A percentile compares a stretch with the other conserved stretches of the same genome.
These are phyloP conservation scores for Boletus sp. DNA, from an alignment of 1,284 basidiomycete species.

Conservation along the genomic window DNA sequence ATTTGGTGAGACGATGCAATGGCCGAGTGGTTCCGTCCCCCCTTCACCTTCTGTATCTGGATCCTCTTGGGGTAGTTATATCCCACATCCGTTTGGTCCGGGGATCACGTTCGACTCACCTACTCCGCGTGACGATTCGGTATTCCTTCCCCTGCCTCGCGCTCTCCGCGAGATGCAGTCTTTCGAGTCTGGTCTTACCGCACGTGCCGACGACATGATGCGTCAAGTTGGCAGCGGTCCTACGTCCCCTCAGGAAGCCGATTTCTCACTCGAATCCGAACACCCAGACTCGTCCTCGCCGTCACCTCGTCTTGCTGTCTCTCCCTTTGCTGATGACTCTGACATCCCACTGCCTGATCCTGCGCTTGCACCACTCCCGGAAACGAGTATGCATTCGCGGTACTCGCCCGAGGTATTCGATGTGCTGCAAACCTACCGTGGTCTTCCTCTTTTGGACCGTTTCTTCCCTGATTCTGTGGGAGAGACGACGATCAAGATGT, in stretches of 20 bases:
- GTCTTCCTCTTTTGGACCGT: constrained; percentile 64
- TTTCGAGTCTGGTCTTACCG: constrained; percentile 74
- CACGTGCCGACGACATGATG: constrained; percentile 43
- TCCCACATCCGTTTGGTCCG: constrained; percentile 58
- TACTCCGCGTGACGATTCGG: constrained; percentile 36
- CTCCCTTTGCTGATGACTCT: constrained; percentile 30
- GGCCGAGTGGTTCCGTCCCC: constrained; percentile 39
- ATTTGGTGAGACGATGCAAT: constrained; percentile 65
- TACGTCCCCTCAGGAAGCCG: constrained; percentile 10
- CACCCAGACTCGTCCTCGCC: constrained; percentile 13
- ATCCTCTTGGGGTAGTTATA: constrained; percentile 28
- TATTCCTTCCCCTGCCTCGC: constrained; percentile 42
- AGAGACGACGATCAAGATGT: constrained; percentile 63
- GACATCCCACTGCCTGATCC: constrained; percentile 26
- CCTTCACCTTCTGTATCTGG: constrained; percentile 36
- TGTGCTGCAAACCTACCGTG: constrained; percentile 75
- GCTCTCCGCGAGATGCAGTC: constrained; percentile 73
- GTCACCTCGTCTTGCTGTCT: constrained; percentile 24
- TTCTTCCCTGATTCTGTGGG: constrained; percentile 39
- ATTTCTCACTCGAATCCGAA: background rate
- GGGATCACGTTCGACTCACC: constrained; percentile 62
- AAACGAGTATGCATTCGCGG: constrained; percentile 53
- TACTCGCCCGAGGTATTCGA: constrained; percentile 75
- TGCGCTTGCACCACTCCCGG: constrained; percentile 32
- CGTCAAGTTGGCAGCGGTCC: constrained; percentile 16